Percentiles rank a stretch among this genome's conserved stretches.
Conservation (phyloP, 192 early-diverging fungal genomes). For the Podila clonocystis region DNA sequence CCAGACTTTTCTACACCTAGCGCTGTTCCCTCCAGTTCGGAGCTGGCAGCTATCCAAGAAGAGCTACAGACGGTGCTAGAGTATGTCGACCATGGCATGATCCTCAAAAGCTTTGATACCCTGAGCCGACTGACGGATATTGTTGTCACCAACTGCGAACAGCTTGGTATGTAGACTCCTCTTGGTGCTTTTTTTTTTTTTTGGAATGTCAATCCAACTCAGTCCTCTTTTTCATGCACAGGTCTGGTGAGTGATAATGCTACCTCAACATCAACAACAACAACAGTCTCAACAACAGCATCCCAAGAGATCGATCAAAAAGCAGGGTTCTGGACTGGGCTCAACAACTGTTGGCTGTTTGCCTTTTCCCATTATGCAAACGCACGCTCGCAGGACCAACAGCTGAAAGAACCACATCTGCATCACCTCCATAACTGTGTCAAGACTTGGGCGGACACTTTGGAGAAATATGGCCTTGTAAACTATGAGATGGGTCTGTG, state of each 20-base stretch:
- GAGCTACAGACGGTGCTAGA: constrained; percentile 73
- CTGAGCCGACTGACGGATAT: constrained; percentile 72
- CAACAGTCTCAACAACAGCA: constrained; percentile 4
- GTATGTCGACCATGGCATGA: constrained; percentile 66
- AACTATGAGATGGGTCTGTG: constrained; percentile 88
- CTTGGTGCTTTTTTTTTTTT: neutral
- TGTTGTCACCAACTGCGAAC: constrained; percentile 73
- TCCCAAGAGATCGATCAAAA: constrained; percentile 53
- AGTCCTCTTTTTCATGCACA: neutral
- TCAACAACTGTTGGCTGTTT: constrained; percentile 83
- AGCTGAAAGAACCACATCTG: constrained; percentile 64
- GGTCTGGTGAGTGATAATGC: neutral
- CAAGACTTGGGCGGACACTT: constrained; percentile 72
- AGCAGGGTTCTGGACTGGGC: constrained; percentile 76
- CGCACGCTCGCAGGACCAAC: constrained; percentile 60
- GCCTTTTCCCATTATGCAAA: constrained; percentile 67
- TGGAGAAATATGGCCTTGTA: constrained; percentile 81
- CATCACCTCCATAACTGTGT: constrained; percentile 68
- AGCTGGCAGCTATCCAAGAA: constrained; percentile 58
- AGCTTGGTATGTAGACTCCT: constrained; percentile 59
- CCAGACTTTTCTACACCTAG: constrained; percentile 1
- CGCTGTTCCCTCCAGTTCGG: neutral
- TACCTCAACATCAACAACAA: constrained; percentile 3
- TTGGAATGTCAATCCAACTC: neutral
- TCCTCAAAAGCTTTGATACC: constrained; percentile 76